Percentiles rank a stretch among this genome's conserved stretches.
phyloP scores from a whole-genome alignment of 495 filamentous ascomycete species.

The Aspergillus sparsus region DNA sequence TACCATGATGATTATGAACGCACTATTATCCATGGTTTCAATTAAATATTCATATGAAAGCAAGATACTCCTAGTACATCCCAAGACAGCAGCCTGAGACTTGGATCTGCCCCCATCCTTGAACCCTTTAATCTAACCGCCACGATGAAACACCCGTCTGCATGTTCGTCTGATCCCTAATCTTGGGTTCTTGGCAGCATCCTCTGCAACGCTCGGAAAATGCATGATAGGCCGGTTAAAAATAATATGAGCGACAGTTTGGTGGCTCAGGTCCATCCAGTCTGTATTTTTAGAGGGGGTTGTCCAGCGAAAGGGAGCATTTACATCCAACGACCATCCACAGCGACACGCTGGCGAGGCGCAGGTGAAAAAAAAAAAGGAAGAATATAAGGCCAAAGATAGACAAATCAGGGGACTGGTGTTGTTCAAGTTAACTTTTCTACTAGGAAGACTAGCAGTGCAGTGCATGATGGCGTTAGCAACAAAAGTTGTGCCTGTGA shows the following conservation, averaged over 20 bases:
- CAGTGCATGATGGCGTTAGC: no score
- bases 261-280: background rate
- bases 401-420: no score
- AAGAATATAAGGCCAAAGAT: no score
- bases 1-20: no score
- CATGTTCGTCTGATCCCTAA: conserved; percentile 12
- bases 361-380: no score
- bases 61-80: background rate
- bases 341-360: no score
- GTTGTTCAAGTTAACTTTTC: no score
- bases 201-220: background rate
- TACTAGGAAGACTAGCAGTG: no score
- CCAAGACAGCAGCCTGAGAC: no score
- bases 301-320: background rate
- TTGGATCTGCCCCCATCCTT: background rate
- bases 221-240: conserved; percentile 16
- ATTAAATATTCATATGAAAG: no score
- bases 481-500: no score
- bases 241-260: conserved; percentile 5
- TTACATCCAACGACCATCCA: background rate
- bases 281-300: background rate
- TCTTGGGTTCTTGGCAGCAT: conserved; percentile 12
- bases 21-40: no score
- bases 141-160: conserved; percentile 17
- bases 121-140: conserved; percentile 8